These are phyloP conservation scores for Lindgomyces ingoldianus DNA, from an alignment of 495 filamentous ascomycete species.

Conservation along the genomic window DNA sequence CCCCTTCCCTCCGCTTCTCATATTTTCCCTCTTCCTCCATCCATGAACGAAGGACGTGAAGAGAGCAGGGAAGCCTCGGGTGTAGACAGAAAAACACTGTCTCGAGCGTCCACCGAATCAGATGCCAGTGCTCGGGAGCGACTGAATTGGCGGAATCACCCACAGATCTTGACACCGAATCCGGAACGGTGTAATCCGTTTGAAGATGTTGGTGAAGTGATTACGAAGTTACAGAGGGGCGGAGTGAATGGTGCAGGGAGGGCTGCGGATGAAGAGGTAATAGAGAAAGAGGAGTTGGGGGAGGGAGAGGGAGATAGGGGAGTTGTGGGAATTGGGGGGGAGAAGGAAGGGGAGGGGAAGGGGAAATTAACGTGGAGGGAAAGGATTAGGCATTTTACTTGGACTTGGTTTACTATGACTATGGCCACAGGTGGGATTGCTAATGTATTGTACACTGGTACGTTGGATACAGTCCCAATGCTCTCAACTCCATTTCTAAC, in stretches of 20 bases:
- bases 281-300: neutral
- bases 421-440: slow-evolving; percentile 87
- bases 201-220: slow-evolving; percentile 2
- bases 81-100: neutral
- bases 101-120: slow-evolving; percentile 10
- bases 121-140: slow-evolving; percentile 11
- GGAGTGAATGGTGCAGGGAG: neutral
- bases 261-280: neutral
- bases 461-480: slow-evolving; percentile 26
- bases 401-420: slow-evolving; percentile 50
- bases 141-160: slow-evolving; percentile 27
- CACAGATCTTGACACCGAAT: slow-evolving; percentile 2
- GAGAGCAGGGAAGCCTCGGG: neutral
- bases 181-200: slow-evolving; percentile 17
- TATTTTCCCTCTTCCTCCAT: neutral
- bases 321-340: neutral
- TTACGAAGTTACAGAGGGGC: neutral
- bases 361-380: slow-evolving; percentile 12
- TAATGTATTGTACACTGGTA: slow-evolving; percentile 73
- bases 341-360: slow-evolving; percentile 8
- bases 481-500: neutral
- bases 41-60: slow-evolving; percentile 2
- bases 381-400: slow-evolving; percentile 48
- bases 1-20: neutral
- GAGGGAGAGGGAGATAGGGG: neutral